A percentile compares a stretch with the other conserved stretches of the same genome.
phyloP scores from a whole-genome alignment of 139 green algal genomes.

The Medakamo hakoo region DNA sequence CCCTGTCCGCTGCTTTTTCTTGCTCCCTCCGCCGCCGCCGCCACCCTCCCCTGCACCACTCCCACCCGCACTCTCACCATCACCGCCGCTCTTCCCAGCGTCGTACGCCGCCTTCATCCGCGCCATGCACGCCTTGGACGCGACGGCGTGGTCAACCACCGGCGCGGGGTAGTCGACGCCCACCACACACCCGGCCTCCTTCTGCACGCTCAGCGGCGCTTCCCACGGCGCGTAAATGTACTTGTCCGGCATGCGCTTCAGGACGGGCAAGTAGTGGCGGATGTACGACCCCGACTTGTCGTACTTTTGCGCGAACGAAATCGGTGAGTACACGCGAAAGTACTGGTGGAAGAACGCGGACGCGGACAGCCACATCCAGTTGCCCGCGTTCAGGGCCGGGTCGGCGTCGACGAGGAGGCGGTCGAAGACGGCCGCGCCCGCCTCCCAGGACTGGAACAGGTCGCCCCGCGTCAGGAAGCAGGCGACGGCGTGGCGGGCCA shows the following conservation, averaged over 20 bases:
- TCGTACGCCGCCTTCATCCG: conserved; percentile 47
- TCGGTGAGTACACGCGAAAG: conserved; percentile 49
- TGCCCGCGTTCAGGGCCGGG: conserved; percentile 62
- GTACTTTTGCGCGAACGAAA: conserved; percentile 85
- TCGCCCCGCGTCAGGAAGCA: conserved; percentile 91
- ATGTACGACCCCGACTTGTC: conserved; percentile 75
- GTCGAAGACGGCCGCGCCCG: conserved; percentile 77
- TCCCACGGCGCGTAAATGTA: conserved; percentile 96
- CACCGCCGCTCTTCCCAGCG: conserved; percentile 8
- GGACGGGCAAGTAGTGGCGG: conserved; percentile 65
- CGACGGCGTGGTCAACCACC: conserved; percentile 61
- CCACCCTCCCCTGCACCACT: conserved; percentile 7
- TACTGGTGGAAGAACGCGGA: conserved; percentile 82
- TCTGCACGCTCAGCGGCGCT: conserved; percentile 69
- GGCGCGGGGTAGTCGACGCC: conserved; percentile 84
- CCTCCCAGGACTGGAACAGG: conserved; percentile 50
- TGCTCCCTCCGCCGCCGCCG: not conserved
- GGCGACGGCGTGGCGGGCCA: conserved; percentile 74
- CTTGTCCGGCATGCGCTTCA: conserved; percentile 69
- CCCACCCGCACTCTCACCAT: not conserved
- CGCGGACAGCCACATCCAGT: conserved; percentile 89
- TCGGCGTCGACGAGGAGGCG: conserved; percentile 75
- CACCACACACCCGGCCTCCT: conserved; percentile 66
- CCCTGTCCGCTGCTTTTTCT: too few relatives aligned
- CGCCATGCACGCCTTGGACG: conserved; percentile 49